phyloP scores from a whole-genome alignment of 768 basidiomycete genomes.

The Psilocybe cyanescens region DNA sequence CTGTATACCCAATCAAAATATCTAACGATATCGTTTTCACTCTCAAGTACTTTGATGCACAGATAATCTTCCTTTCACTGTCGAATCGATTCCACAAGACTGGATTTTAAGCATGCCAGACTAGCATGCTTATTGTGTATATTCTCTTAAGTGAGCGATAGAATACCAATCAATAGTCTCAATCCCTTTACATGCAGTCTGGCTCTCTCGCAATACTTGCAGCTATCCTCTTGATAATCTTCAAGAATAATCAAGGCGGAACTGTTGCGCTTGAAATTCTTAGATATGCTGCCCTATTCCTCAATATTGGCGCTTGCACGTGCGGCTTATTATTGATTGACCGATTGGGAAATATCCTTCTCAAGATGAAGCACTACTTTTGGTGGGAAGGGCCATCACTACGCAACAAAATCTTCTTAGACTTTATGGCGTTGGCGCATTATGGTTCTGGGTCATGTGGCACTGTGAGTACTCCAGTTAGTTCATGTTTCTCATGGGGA shows the following conservation, averaged over 20 bases:
- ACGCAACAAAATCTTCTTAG: conserved; percentile 18
- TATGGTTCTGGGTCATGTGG: conserved; percentile 17
- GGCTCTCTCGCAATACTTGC: conserved; percentile 22
- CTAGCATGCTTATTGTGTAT: conserved; percentile 22
- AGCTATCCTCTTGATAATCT: conserved; percentile 20
- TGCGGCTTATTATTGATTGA: conserved; percentile 27
- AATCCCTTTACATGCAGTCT: conserved; percentile 15
- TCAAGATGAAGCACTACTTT: conserved; percentile 11
- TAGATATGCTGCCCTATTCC: conserved; percentile 23
- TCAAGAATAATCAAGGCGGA: background rate
- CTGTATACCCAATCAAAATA: conserved; percentile 11
- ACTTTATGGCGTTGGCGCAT: no score
- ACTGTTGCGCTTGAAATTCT: conserved; percentile 16
- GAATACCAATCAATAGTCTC: background rate
- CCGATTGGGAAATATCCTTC: conserved; percentile 25
- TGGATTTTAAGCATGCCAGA: conserved; percentile 24
- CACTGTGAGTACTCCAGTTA: conserved; percentile 21
- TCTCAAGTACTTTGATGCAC: background rate
- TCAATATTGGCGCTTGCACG: conserved; percentile 25
- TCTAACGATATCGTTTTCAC: no score
- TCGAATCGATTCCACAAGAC: conserved; percentile 28
- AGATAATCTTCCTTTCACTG: conserved; percentile 26
- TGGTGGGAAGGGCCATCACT: conserved; percentile 13
- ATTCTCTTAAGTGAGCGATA: background rate
- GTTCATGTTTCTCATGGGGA: background rate